These are phyloP conservation scores for Litchi chinensis DNA, from an alignment of 345 rosid species.

Conservation along the genomic window DNA sequence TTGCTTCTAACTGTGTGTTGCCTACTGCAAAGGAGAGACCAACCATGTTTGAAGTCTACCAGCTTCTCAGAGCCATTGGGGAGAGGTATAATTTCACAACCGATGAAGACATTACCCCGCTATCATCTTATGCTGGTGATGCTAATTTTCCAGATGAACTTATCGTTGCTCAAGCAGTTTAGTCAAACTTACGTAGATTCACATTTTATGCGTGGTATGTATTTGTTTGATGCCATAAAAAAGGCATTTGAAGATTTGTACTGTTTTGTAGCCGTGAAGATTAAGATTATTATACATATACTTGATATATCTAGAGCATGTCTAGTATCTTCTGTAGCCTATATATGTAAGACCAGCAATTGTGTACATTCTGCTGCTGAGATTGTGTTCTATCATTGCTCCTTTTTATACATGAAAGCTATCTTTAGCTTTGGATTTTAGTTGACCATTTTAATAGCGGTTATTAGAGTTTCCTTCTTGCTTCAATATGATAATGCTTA, in stretches of 20 bases:
- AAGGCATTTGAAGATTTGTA: neutral
- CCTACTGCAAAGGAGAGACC: slow-evolving; percentile 29
- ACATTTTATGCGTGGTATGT: neutral
- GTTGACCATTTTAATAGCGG: too few relatives aligned
- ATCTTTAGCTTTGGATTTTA: too few relatives aligned
- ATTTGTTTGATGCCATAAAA: neutral
- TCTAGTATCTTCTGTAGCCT: neutral
- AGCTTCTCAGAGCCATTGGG: slow-evolving; percentile 22
- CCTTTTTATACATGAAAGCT: too few relatives aligned
- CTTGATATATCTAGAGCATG: neutral
- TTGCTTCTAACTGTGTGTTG: slow-evolving; percentile 27
- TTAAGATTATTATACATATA: neutral
- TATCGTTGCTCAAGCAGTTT: slow-evolving; percentile 4
- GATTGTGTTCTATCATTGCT: neutral
- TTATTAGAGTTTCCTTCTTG: too few relatives aligned
- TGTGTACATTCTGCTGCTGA: neutral
- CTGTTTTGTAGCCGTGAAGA: neutral
- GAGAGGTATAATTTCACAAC: slow-evolving; percentile 21
- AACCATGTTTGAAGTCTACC: slow-evolving; percentile 29
- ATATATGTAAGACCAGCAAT: neutral
- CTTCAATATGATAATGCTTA: too few relatives aligned
- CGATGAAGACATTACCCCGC: slow-evolving; percentile 17
- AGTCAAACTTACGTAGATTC: neutral
- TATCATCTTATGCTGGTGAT: neutral
- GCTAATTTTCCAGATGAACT: slow-evolving; percentile 15